Percentiles rank a stretch among this genome's conserved stretches.
These are phyloP conservation scores for Ophiocordyceps camponoti-rufipedis DNA, from an alignment of 2,329 filamentous ascomycete species.

Conservation along the genomic window DNA sequence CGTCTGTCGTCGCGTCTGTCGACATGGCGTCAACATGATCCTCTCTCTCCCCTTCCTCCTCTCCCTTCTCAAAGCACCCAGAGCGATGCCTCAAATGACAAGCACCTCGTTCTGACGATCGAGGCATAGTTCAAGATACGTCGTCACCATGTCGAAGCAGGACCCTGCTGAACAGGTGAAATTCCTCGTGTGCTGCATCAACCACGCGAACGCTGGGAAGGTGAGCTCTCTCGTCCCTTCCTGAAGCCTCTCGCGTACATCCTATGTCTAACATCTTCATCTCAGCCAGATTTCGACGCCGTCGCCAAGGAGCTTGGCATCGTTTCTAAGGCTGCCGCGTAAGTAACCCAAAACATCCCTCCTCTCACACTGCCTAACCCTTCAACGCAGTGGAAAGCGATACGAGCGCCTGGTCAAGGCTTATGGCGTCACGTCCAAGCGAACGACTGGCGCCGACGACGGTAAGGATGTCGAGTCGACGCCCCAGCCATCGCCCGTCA, in stretches of 20 bases:
- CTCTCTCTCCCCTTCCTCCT: not conserved
- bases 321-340: conserved; percentile 51
- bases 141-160: conserved; percentile 18
- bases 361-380: not conserved
- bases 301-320: conserved; percentile 49
- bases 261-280: not conserved
- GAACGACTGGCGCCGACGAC: conserved; percentile 1
- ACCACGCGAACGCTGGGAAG: conserved; percentile 38
- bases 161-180: conserved; percentile 39
- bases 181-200: conserved; percentile 50
- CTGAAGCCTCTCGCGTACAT: not conserved
- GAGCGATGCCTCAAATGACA: not conserved
- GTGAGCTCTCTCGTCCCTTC: conserved; percentile 17
- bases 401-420: conserved; percentile 49
- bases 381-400: conserved; percentile 37
- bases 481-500: conserved; percentile 6
- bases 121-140: not conserved
- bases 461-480: not conserved
- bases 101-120: too few relatives aligned
- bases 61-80: too few relatives aligned
- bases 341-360: conserved; percentile 17
- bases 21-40: not conserved
- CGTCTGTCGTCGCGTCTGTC: not conserved
- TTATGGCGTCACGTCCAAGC: conserved; percentile 23
- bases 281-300: conserved; percentile 43